Evolutionary conservation across 495 filamentous ascomycete species (phyloP).

Genomic region (Usnea hakonensis): DNA sequence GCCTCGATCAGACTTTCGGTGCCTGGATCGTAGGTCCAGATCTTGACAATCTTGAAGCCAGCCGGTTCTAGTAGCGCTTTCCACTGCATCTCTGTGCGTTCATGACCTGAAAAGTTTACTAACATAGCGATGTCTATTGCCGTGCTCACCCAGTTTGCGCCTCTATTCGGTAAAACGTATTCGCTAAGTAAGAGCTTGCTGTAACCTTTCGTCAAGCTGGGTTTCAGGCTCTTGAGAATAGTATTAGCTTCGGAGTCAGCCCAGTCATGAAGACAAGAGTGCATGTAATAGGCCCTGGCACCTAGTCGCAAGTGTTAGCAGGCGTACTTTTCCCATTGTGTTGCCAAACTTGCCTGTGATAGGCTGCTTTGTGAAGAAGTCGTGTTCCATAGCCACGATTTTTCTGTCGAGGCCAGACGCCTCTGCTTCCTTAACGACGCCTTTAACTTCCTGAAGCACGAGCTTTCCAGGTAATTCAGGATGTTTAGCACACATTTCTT

Average conservation of each 20-base stretch:
- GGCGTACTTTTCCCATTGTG: no score
- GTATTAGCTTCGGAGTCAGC: slow-evolving; percentile 30
- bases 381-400: background rate
- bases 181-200: slow-evolving; percentile 22
- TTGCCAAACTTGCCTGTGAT: background rate
- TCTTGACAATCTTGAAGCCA: no score
- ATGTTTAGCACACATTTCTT: slow-evolving; percentile 32
- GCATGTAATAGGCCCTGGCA: slow-evolving; percentile 42
- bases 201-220: slow-evolving; percentile 37
- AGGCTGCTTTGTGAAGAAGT: slow-evolving; percentile 4
- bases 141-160: no score
- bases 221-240: slow-evolving; percentile 32
- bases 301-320: slow-evolving; percentile 33
- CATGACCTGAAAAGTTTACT: no score
- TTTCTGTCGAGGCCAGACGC: background rate
- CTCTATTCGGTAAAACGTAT: no score
- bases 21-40: no score
- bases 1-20: no score
- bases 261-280: slow-evolving; percentile 44
- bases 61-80: no score
- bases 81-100: no score
- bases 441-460: slow-evolving; percentile 43
- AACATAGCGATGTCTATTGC: no score
- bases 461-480: slow-evolving; percentile 33
- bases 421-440: slow-evolving; percentile 27